phyloP scores from a whole-genome alignment of 306 rosid genomes.

The Sicyos baderoa region DNA sequence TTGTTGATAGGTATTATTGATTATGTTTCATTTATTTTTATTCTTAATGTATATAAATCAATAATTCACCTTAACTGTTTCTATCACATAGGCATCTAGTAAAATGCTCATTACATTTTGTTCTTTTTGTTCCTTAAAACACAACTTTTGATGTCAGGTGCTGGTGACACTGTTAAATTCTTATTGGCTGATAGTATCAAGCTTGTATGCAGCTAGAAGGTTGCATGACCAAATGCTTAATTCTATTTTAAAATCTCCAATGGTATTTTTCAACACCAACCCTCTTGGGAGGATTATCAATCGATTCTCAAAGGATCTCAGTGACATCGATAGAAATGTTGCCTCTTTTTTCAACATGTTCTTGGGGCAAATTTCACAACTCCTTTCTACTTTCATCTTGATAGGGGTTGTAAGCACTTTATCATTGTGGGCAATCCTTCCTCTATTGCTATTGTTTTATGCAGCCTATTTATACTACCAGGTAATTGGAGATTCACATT shows the following conservation, averaged over 20 bases:
- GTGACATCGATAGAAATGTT: slow-evolving; percentile 86
- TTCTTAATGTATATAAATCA: slow-evolving; percentile 30
- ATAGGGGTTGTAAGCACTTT: slow-evolving; percentile 87
- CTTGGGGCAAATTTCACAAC: slow-evolving; percentile 67
- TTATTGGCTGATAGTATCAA: slow-evolving; percentile 68
- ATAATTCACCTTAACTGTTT: slow-evolving; percentile 32
- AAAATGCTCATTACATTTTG: background rate
- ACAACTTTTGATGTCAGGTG: slow-evolving; percentile 45
- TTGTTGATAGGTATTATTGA: background rate
- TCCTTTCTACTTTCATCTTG: slow-evolving; percentile 74
- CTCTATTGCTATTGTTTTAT: slow-evolving; percentile 74
- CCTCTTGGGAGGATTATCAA: slow-evolving; percentile 89
- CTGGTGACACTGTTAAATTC: slow-evolving; percentile 61
- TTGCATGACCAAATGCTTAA: slow-evolving; percentile 79
- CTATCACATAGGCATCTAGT: slow-evolving; percentile 19
- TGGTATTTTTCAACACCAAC: slow-evolving; percentile 82
- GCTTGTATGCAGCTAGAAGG: slow-evolving; percentile 79
- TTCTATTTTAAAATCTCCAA: slow-evolving; percentile 76
- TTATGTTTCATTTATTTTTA: background rate
- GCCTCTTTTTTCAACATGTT: slow-evolving; percentile 70
- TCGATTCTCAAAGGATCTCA: slow-evolving; percentile 87
- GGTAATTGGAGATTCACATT: slow-evolving; percentile 35
- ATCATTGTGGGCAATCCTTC: slow-evolving; percentile 96
- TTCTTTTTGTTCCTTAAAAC: slow-evolving; percentile 24
- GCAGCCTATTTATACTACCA: slow-evolving; percentile 79